Base-by-base conservation (phyloP, 352 stramenopile genomes). In the Pythium chondricola region DNA sequence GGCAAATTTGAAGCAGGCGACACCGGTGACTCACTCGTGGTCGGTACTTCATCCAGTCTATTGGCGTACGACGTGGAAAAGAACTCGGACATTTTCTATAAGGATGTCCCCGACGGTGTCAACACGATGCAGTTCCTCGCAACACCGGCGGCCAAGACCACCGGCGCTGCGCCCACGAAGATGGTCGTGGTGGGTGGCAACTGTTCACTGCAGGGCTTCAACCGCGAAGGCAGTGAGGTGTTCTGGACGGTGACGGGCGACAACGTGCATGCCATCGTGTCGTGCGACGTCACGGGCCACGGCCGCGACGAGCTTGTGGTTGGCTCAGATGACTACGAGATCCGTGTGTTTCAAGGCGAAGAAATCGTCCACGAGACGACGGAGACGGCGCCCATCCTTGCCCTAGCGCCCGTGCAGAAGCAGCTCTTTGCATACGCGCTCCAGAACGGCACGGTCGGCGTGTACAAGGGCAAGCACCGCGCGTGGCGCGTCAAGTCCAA, bases 1-100 rank as follows among this genome's bases (percentile, higher is more conserved):
- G 85, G 85, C 27, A 84, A 78, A 40, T 89, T 93, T 20, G 64
- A 77, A 9, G 56, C 64, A 6, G 20, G 61, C 2, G 79, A 93
- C 41, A 48, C 51, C 2, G 67, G 67, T 11, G 88, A 97, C 56
- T 87, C 74, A 29, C 74, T 97, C 20, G 66, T 97, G 18, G 81
- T 97, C 20, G 88, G 88, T 33, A 96, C 85, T 16, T 67, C 95
- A 47, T 86, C 79, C 31, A 97, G 85, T 69, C 50, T 97, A 18
- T 60, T 97, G 16, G 87, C 83, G 5, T 97, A 96, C 67, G 87
- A 97, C 52, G 81, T 97, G 9, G 84, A 97, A 52, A 91, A 93
- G 37, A 98, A 98, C 65, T 85, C 80, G 39, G 90, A 98, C 43
- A 88, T 95, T 17, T 97, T 97, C 65, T 97, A 92, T 69, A 93